Evolutionary conservation across 352 stramenopile species (phyloP).

Genomic region (Pythium rhizo-oryzae): DNA sequence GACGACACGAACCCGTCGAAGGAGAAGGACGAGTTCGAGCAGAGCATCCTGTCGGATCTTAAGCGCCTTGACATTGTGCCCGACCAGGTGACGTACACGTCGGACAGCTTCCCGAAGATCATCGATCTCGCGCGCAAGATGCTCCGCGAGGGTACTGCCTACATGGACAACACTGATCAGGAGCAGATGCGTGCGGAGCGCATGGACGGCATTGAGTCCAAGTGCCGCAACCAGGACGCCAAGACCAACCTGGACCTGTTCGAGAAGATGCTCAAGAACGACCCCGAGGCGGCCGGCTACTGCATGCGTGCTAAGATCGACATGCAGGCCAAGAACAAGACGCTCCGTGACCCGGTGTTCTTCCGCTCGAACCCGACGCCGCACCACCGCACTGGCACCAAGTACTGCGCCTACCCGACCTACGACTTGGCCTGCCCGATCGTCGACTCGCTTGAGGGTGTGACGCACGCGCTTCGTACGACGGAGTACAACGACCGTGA

Average conservation of each 20-base stretch:
- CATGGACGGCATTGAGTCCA: constrained; percentile 92
- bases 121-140: constrained; percentile 93
- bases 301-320: constrained; percentile 95
- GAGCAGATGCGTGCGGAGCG: constrained; percentile 97
- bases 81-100: constrained; percentile 95
- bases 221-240: constrained; percentile 85
- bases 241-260: constrained; percentile 95
- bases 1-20: constrained; percentile 99
- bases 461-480: constrained; percentile 98
- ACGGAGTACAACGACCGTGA: constrained; percentile 99
- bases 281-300: constrained; percentile 72
- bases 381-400: constrained; percentile 93
- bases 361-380: constrained; percentile 85
- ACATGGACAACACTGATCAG: constrained; percentile 99
- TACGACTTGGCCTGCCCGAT: constrained; percentile 99
- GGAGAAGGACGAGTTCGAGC: constrained; percentile 99
- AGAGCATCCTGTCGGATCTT: constrained; percentile 94
- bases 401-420: constrained; percentile 99
- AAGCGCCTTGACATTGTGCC: constrained; percentile 80
- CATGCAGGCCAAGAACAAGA: constrained; percentile 93
- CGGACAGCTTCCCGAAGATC: constrained; percentile 98
- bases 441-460: constrained; percentile 98
- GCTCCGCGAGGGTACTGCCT: constrained; percentile 95
- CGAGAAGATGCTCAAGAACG: constrained; percentile 95
- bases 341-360: constrained; percentile 87